A percentile compares a stretch with the other conserved stretches of the same genome.
These are phyloP conservation scores for Physaria fendleri DNA, from an alignment of 345 rosid genomes.

Conservation along the genomic window DNA sequence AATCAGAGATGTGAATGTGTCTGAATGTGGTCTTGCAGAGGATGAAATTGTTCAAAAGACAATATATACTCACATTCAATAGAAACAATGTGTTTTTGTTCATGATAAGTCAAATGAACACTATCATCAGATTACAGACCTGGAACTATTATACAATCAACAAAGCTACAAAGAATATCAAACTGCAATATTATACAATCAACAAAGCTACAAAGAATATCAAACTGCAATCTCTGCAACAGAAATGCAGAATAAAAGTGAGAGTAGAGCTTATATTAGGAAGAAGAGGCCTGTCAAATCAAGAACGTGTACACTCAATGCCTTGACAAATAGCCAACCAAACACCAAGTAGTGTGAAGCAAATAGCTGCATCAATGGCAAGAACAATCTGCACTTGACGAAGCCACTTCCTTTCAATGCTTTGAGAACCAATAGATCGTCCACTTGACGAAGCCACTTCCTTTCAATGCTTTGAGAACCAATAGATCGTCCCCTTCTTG, in stretches of 20 bases:
- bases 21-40: no score
- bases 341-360: constrained; percentile 47
- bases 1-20: no score
- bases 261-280: neutral
- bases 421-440: constrained; percentile 44
- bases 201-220: neutral
- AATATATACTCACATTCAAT: no score
- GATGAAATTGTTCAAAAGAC: neutral
- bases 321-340: constrained; percentile 67
- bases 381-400: constrained; percentile 71
- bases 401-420: constrained; percentile 63
- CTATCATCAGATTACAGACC: no score
- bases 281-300: neutral
- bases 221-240: constrained; percentile 1
- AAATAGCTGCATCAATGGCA: constrained; percentile 68
- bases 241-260: neutral
- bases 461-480: constrained; percentile 44
- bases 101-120: neutral
- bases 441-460: constrained; percentile 79
- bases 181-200: no score
- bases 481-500: constrained; percentile 54
- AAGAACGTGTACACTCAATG: constrained; percentile 40
- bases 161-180: no score
- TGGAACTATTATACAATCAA: no score
- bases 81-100: no score